Conservation (phyloP, 352 stramenopile species). For the Globisporangium solare region DNA sequence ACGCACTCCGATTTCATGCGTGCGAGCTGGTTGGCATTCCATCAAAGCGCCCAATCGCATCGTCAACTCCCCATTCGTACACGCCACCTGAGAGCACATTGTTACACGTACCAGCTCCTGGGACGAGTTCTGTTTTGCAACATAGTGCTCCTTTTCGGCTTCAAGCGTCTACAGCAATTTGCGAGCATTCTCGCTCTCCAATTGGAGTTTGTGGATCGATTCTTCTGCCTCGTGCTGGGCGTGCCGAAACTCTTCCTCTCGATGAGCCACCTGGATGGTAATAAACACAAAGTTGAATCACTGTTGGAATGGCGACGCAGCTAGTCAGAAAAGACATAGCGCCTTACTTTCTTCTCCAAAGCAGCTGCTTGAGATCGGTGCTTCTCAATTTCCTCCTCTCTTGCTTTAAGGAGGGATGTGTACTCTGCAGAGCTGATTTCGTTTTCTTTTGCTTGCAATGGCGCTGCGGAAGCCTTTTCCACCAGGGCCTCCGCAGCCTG, state of each 20-base stretch:
- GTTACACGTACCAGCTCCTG: slow-evolving; percentile 46
- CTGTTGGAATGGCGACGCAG: neutral
- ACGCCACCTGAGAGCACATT: no score
- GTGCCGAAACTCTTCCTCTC: slow-evolving; percentile 38
- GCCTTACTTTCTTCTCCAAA: slow-evolving; percentile 50
- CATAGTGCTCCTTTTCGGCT: slow-evolving; percentile 44
- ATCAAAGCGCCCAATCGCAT: no score
- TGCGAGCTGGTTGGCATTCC: slow-evolving; percentile 26
- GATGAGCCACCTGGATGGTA: slow-evolving; percentile 28
- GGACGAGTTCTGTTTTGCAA: slow-evolving; percentile 41
- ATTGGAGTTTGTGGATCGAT: slow-evolving; percentile 36
- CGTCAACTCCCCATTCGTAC: no score
- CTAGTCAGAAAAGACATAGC: neutral
- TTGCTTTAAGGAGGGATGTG: slow-evolving; percentile 28
- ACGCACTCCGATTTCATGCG: slow-evolving; percentile 70
- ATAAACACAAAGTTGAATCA: no score
- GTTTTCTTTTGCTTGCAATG: slow-evolving; percentile 16
- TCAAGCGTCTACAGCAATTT: slow-evolving; percentile 47
- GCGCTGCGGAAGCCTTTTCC: slow-evolving; percentile 22
- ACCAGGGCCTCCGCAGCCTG: slow-evolving; percentile 41
- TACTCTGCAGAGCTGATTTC: slow-evolving; percentile 18
- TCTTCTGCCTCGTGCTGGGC: slow-evolving; percentile 44
- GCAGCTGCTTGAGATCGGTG: slow-evolving; percentile 27
- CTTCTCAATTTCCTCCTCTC: slow-evolving; percentile 49
- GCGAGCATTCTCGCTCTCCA: slow-evolving; percentile 40